phyloP scores from a whole-genome alignment of 306 rosid genomes.

The Cucumis sativus region Cucumber_9930_V3 NC_026660.2:22973501-22974000 shows the following conservation, averaged over 20 bases:
- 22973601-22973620: too few relatives aligned
- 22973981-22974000: slow-evolving; percentile 74
- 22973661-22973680: too few relatives aligned
- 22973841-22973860: background rate
- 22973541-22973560: too few relatives aligned
- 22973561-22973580: too few relatives aligned
- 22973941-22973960: slow-evolving; percentile 12
- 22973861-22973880: background rate
- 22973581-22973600: too few relatives aligned
- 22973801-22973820: background rate
- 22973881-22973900: background rate
- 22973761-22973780: background rate
- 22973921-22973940: background rate
- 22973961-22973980: slow-evolving; percentile 73
- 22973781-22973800: background rate
- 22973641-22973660: too few relatives aligned
- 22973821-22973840: background rate
- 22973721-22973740: background rate
- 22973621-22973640: too few relatives aligned
- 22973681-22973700: too few relatives aligned
- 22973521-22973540: background rate
- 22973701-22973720: too few relatives aligned
- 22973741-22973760: background rate
- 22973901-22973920: slow-evolving; percentile 11
- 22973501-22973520: background rate